phyloP scores from a whole-genome alignment of 1,284 basidiomycete species.

The Austroboletus novae-zelandiae region DNA sequence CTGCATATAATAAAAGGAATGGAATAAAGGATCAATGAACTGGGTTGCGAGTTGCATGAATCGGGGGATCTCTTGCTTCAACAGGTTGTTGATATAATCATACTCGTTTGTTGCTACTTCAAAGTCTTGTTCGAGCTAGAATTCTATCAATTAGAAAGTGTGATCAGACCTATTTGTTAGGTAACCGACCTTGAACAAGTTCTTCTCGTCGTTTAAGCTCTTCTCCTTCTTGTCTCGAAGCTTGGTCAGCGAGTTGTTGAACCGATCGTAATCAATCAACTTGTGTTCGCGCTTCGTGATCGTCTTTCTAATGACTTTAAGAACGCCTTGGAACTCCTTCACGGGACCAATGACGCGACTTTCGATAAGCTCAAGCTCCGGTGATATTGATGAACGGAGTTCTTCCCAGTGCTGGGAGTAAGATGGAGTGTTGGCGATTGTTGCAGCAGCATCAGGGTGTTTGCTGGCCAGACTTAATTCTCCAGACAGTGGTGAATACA shows the following conservation, averaged over 20 bases:
- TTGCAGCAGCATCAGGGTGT: constrained; percentile 76
- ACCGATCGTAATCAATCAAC: constrained; percentile 94
- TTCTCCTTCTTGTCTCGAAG: constrained; percentile 98
- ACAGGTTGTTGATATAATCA: constrained; percentile 90
- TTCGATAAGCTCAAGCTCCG: constrained; percentile 95
- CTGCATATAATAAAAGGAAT: constrained; percentile 99
- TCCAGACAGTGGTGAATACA: constrained; percentile 80
- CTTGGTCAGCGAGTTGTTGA: constrained; percentile 95
- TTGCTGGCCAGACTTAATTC: constrained; percentile 83
- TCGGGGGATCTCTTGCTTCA: constrained; percentile 91
- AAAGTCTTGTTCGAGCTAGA: constrained; percentile 95
- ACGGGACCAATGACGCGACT: constrained; percentile 81
- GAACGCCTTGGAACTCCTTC: constrained; percentile 84
- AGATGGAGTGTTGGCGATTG: constrained; percentile 72
- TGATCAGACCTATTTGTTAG: background rate
- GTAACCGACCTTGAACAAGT: constrained; percentile 79
- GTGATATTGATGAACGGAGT: constrained; percentile 73
- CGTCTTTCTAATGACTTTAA: constrained; percentile 91
- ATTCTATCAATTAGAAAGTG: constrained; percentile 1
- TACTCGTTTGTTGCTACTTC: constrained; percentile 95
- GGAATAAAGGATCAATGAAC: constrained; percentile 96
- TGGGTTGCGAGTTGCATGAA: constrained; percentile 87
- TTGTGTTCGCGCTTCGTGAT: constrained; percentile 98
- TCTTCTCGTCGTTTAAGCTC: constrained; percentile 90
- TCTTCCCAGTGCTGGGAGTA: constrained; percentile 82